phyloP scores from a whole-genome alignment of 1,284 basidiomycete genomes.

The Sphagnurus paluster region DNA sequence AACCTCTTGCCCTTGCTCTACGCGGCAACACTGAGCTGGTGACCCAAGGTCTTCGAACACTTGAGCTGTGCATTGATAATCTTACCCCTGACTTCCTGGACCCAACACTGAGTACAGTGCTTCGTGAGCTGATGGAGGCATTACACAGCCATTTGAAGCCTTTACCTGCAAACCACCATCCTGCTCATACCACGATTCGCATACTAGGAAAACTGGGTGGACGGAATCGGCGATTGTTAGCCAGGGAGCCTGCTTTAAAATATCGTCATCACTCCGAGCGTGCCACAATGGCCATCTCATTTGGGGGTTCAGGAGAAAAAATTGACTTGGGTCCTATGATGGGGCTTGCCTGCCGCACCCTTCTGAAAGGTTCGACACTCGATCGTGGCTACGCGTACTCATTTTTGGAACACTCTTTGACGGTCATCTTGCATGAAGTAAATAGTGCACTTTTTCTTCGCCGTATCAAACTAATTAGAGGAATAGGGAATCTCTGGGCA shows the following conservation, averaged over 20 bases:
- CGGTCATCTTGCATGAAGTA: slow-evolving; percentile 79
- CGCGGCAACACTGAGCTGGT: slow-evolving; percentile 89
- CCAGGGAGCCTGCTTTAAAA: slow-evolving; percentile 77
- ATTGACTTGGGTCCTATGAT: slow-evolving; percentile 77
- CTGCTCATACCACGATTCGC: slow-evolving; percentile 94
- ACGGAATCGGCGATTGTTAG: slow-evolving; percentile 86
- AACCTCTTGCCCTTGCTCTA: slow-evolving; percentile 91
- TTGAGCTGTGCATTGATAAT: slow-evolving; percentile 99
- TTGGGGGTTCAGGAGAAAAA: slow-evolving; percentile 68
- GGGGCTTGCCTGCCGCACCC: slow-evolving; percentile 67
- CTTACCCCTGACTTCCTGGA: slow-evolving; percentile 98
- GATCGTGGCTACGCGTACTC: slow-evolving; percentile 80
- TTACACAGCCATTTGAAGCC: slow-evolving; percentile 91
- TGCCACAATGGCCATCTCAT: slow-evolving; percentile 72
- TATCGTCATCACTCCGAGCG: slow-evolving; percentile 73
- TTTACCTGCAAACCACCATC: slow-evolving; percentile 86
- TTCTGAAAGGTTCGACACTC: slow-evolving; percentile 59
- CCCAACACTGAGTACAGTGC: slow-evolving; percentile 91
- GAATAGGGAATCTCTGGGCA: slow-evolving; percentile 68
- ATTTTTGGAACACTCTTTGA: slow-evolving; percentile 76
- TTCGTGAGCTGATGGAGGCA: slow-evolving; percentile 94
- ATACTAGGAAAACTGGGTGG: slow-evolving; percentile 98
- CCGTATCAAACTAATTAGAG: slow-evolving; percentile 8
- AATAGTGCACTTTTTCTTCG: slow-evolving; percentile 8
- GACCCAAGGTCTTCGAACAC: slow-evolving; percentile 92